Conservation (phyloP, 495 filamentous ascomycete species). For the Friedmanniomyces simplex region DNA sequence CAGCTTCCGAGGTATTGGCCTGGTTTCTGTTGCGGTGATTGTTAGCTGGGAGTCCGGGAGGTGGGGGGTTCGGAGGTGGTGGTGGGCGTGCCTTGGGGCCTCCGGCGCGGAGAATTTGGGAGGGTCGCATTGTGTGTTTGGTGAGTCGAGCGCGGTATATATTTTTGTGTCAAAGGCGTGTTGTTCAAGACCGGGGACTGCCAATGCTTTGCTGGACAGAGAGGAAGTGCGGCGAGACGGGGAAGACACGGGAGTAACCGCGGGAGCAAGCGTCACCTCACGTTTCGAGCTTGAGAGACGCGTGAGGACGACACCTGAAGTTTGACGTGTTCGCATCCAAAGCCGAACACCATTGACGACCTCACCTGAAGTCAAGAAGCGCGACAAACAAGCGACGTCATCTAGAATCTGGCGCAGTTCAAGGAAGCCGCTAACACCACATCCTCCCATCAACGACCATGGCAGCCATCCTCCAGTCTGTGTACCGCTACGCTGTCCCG, state of each 20-base stretch:
- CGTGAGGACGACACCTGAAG: not conserved
- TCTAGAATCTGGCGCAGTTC: too few species aligned
- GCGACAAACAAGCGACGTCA: not conserved
- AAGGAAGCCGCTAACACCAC: too few species aligned
- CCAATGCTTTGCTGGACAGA: not conserved
- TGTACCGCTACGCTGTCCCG: slow-evolving; percentile 67
- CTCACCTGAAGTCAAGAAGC: not conserved
- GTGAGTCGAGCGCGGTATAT: not conserved
- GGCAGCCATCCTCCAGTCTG: slow-evolving; percentile 52
- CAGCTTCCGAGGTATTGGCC: slow-evolving; percentile 60
- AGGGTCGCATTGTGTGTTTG: slow-evolving; percentile 25
- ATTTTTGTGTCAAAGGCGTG: not conserved
- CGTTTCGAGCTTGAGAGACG: too few species aligned
- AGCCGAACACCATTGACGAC: too few species aligned
- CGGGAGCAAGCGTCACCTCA: too few species aligned
- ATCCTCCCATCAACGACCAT: slow-evolving; percentile 15
- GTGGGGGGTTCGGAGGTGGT: slow-evolving; percentile 20
- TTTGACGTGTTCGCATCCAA: too few species aligned
- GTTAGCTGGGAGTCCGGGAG: not conserved
- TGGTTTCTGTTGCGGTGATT: not conserved
- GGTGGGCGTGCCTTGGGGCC: slow-evolving; percentile 24
- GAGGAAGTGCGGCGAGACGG: not conserved
- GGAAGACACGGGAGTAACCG: too few species aligned
- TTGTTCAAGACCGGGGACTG: too few species aligned
- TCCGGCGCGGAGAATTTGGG: slow-evolving; percentile 21